phyloP scores from a whole-genome alignment of 495 filamentous ascomycete species.

The Penicillium egyptiacum region DNA sequence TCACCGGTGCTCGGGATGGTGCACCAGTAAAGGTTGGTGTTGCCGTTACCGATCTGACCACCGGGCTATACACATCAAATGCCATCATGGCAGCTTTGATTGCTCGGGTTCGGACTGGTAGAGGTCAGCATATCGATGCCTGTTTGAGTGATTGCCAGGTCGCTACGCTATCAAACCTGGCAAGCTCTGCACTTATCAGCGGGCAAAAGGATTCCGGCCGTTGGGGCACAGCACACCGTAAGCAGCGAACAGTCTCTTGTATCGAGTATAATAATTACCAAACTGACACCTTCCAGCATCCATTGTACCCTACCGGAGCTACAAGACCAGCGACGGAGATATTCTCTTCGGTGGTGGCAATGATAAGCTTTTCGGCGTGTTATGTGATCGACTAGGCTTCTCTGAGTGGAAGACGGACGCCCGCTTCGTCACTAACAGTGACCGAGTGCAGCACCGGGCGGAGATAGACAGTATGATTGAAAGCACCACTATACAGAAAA shows the following conservation, averaged over 20 bases:
- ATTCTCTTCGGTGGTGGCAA: conserved; percentile 93
- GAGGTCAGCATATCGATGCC: conserved; percentile 91
- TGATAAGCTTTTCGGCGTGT: conserved; percentile 81
- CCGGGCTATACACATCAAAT: conserved; percentile 96
- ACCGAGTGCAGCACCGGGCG: conserved; percentile 74
- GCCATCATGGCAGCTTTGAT: conserved; percentile 93
- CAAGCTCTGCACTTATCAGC: conserved; percentile 86
- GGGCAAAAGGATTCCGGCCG: conserved; percentile 83
- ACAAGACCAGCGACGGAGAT: conserved; percentile 89
- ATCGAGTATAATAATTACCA: background rate
- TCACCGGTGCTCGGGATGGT: conserved; percentile 83
- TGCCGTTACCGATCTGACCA: conserved; percentile 93
- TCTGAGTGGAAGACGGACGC: conserved; percentile 77
- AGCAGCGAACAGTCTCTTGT: conserved; percentile 29
- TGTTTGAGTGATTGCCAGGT: conserved; percentile 92
- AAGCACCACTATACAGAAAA: conserved; percentile 68
- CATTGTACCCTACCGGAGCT: conserved; percentile 92
- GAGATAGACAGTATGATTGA: conserved; percentile 78
- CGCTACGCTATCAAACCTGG: conserved; percentile 88
- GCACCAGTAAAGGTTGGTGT: conserved; percentile 97
- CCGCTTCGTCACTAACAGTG: conserved; percentile 76
- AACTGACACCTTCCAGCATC: conserved; percentile 60
- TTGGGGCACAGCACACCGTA: conserved; percentile 96
- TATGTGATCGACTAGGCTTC: conserved; percentile 75
- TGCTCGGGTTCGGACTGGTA: conserved; percentile 62